Percentiles rank a stretch among this genome's conserved stretches.
Evolutionary conservation across 441 rosid genomes (phyloP).

Genomic region (Aleurites moluccanus): DNA sequence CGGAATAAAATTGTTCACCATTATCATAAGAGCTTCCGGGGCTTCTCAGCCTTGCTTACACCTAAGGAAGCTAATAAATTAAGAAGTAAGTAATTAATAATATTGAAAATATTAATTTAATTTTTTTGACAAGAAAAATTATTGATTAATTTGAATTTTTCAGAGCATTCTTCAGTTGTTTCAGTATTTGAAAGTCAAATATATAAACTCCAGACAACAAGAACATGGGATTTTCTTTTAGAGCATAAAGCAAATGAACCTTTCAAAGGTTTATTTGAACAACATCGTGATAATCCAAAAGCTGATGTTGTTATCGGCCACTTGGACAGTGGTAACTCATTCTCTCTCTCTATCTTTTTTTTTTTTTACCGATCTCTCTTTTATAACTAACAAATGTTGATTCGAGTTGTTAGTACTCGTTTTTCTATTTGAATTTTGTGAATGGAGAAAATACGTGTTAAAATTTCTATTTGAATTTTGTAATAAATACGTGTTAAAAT

Average conservation of each 20-base stretch:
- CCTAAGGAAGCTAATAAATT: neutral
- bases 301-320: conserved; percentile 2
- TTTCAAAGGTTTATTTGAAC: neutral
- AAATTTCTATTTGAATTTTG: no score
- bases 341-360: no score
- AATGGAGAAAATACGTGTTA: no score
- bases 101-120: neutral
- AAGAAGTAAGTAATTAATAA: neutral
- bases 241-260: neutral
- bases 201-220: neutral
- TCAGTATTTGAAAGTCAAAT: neutral
- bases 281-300: neutral
- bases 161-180: neutral
- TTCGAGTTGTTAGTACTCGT: no score
- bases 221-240: conserved; percentile 2
- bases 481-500: no score
- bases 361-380: no score
- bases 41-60: conserved; percentile 15
- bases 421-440: no score
- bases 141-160: no score
- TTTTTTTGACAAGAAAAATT: neutral
- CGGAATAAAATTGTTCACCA: neutral
- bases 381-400: no score
- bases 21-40: conserved; percentile 8
- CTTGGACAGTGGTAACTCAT: neutral